Conservation (phyloP, 2,329 filamentous ascomycete species). For the Cercospora sp. region DNA sequence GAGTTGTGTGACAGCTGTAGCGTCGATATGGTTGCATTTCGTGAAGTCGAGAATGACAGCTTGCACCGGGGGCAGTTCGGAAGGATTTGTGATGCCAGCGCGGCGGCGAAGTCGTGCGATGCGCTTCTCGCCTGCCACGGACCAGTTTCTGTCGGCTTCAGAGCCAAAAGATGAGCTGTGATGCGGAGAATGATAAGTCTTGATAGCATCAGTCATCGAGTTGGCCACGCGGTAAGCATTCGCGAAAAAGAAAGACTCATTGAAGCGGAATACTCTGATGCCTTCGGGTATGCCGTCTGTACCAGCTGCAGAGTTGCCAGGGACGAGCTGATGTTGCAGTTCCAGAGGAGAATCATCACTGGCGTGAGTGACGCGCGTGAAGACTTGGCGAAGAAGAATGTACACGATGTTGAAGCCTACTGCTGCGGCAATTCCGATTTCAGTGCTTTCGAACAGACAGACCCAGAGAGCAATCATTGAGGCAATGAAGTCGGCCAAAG, state of each 20-base stretch:
- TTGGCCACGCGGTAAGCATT: conserved; percentile 59
- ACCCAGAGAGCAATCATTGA: conserved; percentile 66
- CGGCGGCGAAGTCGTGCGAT: conserved; percentile 50
- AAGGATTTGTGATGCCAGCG: conserved; percentile 39
- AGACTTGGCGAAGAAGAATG: conserved; percentile 60
- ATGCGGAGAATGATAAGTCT: conserved; percentile 48
- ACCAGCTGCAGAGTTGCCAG: conserved; percentile 14
- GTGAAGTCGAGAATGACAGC: conserved; percentile 57
- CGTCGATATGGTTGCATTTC: conserved; percentile 56
- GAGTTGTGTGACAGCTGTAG: conserved; percentile 54
- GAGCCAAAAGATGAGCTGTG: conserved; percentile 42
- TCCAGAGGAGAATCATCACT: conserved; percentile 23
- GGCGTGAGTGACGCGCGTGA: conserved; percentile 47
- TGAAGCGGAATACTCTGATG: conserved; percentile 58
- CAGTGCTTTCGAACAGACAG: conserved; percentile 61
- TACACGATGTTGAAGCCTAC: conserved; percentile 55
- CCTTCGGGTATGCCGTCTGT: conserved; percentile 45
- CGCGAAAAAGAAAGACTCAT: conserved; percentile 61
- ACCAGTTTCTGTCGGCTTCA: conserved; percentile 55
- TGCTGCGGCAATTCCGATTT: conserved; percentile 60
- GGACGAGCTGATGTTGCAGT: conserved; percentile 21
- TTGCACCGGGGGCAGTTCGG: conserved; percentile 44
- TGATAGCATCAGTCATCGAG: conserved; percentile 53
- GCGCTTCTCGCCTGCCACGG: conserved; percentile 53
- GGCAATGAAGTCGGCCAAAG: conserved; percentile 64